Evolutionary conservation across 345 rosid species (phyloP), one percentile per base, ranked within the genome.

Genomic region (Physaria fendleri): DNA sequence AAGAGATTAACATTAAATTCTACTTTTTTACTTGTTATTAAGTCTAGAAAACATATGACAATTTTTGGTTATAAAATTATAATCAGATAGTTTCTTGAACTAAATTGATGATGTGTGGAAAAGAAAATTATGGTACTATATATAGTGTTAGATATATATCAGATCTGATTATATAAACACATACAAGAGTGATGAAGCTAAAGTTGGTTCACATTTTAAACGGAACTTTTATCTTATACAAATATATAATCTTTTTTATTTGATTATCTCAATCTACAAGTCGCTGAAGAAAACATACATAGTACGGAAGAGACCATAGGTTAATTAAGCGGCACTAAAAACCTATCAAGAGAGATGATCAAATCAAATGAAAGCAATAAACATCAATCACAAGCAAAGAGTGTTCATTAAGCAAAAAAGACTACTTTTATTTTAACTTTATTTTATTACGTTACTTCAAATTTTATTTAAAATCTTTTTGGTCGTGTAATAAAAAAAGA

Each of bases 371-470:
- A 68, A 60, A 68, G 32, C 47, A 52, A 43, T 14, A 68, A 52
- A 60, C 61, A 68, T 68, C 73, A 68, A 60, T 68, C 73, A 68
- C 72, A 68, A 22, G 56, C 62, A 68, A 68, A 66, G 72, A 58
- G 53, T 67, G 60, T 68, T 43, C 25, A 43, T 21, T 60, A 51
- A 60, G 21, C 17, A 68, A 59, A 59, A 18, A 2, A 51, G n/a
- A 17, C 48, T 27, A 34, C 32, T 18, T 24, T 18, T 49, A 4
- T 41, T 41, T 49, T 5, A n/a, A 8, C 24, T 59, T 60, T 16
- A 51, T 43, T 53, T 43, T 11, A 35, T 14, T 10, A 61, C 32
- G 33, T 43, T 68, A 50, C 47, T 33, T 51, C 30, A 7, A 45
- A 2, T 10, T n/a, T 2, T n/a, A 2, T 8, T n/a, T n/a, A 30